Base-by-base conservation (phyloP, 306 rosid species). In the Prunus davidiana region DNA sequence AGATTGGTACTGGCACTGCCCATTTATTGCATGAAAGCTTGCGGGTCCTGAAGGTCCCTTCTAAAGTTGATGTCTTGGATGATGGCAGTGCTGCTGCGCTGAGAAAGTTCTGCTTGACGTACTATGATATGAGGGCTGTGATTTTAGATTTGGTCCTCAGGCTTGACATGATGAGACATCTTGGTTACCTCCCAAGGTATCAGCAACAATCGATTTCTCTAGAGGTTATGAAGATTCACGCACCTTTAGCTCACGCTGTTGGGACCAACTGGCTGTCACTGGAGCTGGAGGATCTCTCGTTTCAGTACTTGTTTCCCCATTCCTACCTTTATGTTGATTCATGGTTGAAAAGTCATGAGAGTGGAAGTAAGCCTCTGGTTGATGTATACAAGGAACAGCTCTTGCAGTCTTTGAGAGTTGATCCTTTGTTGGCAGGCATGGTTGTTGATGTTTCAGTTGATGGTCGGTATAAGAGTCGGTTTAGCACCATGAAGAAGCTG, bases 401-500 rank as follows among this genome's bases (percentile, higher is more conserved):
- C 41, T 73, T 88, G 15, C 83, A 47, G 60, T 57, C 84, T 2
- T 80, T 95, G 20, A 82, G 81, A 70, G 77, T 68, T 20, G 98
- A 92, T 78, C 64, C 87, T 12, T 38, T 79, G 72, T 81, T 92
- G 22, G 64, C 81, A 5, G 79, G 70, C 14, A 56, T 92, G 86
- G 87, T 88, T 80, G 87, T 82, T 20, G 86, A 78, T 84, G 49
- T 95, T 73, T 80, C 83, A 0, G 85, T 95, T 54, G 77, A 83
- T 75, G 97, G 96, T 65, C 91, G 97, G 19, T 89, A 89, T 47
- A 95, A 95, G 78, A 95, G 97, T 55, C 96, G 93, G 15, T 95
- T 84, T 74, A 92, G 98, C 73, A 95, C 96, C 0, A 95, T 95
- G 98, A 90, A 90, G 88, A 95, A 95, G 87, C 87, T 95, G 57